Percentiles rank a stretch among this genome's conserved stretches.
Conservation (phyloP, 2,329 filamentous ascomycete species). For the Penicillium decumbens region DNA sequence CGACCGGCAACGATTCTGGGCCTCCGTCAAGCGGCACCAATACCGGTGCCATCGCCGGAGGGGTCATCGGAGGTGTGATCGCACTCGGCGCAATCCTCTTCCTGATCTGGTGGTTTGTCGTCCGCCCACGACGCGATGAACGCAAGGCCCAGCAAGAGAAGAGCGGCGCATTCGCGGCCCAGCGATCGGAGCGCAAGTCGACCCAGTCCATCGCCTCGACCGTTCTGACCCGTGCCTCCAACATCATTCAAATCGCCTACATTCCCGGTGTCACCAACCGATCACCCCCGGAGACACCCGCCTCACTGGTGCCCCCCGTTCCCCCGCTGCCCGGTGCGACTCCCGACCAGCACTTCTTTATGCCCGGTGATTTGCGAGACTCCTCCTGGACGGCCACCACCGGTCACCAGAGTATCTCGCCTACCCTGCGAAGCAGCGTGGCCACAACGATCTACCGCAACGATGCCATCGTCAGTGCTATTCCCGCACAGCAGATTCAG, state of each 20-base stretch:
- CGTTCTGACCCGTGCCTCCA: slow-evolving; percentile 90
- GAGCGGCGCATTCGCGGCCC: slow-evolving; percentile 49
- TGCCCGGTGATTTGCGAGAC: slow-evolving; percentile 82
- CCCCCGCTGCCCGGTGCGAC: slow-evolving; percentile 73
- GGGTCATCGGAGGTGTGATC: slow-evolving; percentile 79
- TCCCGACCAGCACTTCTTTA: slow-evolving; percentile 85
- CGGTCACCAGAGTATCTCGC: slow-evolving; percentile 48
- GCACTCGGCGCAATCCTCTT: slow-evolving; percentile 70
- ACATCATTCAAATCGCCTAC: slow-evolving; percentile 99
- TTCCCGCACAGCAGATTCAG: slow-evolving; percentile 79
- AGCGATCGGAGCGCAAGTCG: slow-evolving; percentile 63
- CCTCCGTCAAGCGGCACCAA: slow-evolving; percentile 52
- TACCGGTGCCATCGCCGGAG: slow-evolving; percentile 81
- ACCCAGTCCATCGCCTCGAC: slow-evolving; percentile 95
- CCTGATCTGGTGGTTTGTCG: slow-evolving; percentile 79
- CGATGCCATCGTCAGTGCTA: slow-evolving; percentile 73
- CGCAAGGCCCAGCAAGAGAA: slow-evolving; percentile 55
- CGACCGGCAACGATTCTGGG: slow-evolving; percentile 23
- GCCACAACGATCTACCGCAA: slow-evolving; percentile 93
- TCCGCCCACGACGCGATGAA: slow-evolving; percentile 66
- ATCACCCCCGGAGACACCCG: slow-evolving; percentile 75
- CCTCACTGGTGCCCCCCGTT: slow-evolving; percentile 80
- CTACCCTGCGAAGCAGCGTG: slow-evolving; percentile 59
- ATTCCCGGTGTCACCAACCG: slow-evolving; percentile 96
- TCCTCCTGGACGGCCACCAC: slow-evolving; percentile 78